Conservation (phyloP, 139 green algal genomes). For the Haematococcus lacustris region DNA sequence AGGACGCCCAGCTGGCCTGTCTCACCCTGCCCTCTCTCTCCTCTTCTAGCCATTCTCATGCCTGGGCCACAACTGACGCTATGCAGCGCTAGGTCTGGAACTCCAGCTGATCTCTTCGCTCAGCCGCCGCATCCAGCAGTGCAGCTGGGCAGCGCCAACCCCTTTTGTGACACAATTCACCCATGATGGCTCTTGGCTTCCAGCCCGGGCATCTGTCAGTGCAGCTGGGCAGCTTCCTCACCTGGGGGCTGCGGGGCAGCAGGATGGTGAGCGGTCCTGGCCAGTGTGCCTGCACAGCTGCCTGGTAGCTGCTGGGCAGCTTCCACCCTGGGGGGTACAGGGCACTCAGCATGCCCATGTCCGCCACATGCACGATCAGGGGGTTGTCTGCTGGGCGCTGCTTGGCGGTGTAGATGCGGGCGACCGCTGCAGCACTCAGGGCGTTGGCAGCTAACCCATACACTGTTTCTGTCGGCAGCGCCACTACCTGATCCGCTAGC, state of each 20-base stretch:
- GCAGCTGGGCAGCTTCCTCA: too few species aligned
- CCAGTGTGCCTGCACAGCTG: constrained; percentile 30
- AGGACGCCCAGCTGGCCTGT: too few species aligned
- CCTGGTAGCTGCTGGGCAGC: constrained; percentile 23
- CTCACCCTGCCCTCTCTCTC: too few species aligned
- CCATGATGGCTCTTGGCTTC: too few species aligned
- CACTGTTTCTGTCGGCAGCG: constrained; percentile 36
- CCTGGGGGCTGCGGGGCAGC: constrained; percentile 26
- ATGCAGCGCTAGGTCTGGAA: too few species aligned
- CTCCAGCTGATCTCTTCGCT: too few species aligned
- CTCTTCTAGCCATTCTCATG: too few species aligned
- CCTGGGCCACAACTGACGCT: too few species aligned
- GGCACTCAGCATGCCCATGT: constrained; percentile 36
- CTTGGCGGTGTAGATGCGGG: constrained; percentile 44
- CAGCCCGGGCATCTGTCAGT: too few species aligned
- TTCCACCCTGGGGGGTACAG: constrained; percentile 36
- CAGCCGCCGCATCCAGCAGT: too few species aligned
- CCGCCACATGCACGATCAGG: constrained; percentile 51
- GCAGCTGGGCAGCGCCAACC: too few species aligned
- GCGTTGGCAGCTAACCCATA: constrained; percentile 51
- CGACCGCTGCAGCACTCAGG: constrained; percentile 19
- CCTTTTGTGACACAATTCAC: too few species aligned
- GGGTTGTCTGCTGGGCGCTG: constrained; percentile 49
- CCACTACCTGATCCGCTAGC: background rate
- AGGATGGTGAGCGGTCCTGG: constrained; percentile 53